These are phyloP conservation scores for Sutorius eximius DNA, from an alignment of 1,284 basidiomycete genomes.

Conservation along the genomic window DNA sequence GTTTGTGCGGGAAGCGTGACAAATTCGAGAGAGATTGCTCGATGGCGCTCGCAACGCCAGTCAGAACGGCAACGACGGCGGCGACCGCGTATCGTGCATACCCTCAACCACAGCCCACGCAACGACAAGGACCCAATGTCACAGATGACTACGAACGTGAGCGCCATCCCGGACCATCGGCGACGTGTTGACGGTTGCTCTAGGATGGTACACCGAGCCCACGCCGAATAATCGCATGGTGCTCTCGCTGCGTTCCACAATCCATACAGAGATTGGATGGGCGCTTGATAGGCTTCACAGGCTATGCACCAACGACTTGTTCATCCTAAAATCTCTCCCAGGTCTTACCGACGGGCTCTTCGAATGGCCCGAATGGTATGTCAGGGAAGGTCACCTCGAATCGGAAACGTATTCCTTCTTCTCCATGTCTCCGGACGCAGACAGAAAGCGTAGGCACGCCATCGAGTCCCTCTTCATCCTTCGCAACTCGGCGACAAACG, in stretches of 20 bases:
- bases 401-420: slow-evolving; percentile 51
- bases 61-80: slow-evolving; percentile 21
- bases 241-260: slow-evolving; percentile 73
- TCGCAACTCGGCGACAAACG: slow-evolving; percentile 70
- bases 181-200: slow-evolving; percentile 3
- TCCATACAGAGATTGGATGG: slow-evolving; percentile 76
- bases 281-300: slow-evolving; percentile 77
- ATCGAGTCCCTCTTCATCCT: slow-evolving; percentile 76
- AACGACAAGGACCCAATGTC: slow-evolving; percentile 44
- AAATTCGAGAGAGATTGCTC: not conserved
- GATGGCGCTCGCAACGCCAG: slow-evolving; percentile 35
- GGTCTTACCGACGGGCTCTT: slow-evolving; percentile 78
- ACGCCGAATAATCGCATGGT: slow-evolving; percentile 77
- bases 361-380: slow-evolving; percentile 80
- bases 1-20: slow-evolving; percentile 9
- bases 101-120: slow-evolving; percentile 20
- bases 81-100: slow-evolving; percentile 28
- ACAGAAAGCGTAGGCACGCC: slow-evolving; percentile 61
- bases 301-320: slow-evolving; percentile 73
- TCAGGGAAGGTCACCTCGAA: slow-evolving; percentile 49
- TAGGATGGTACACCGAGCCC: slow-evolving; percentile 80
- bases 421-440: slow-evolving; percentile 48
- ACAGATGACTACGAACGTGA: slow-evolving; percentile 76
- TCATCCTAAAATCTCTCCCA: slow-evolving; percentile 64
- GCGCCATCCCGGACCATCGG: slow-evolving; percentile 20